Conservation (phyloP, 1,284 basidiomycete genomes). For the Leucocoprinus gongylophorus region DNA sequence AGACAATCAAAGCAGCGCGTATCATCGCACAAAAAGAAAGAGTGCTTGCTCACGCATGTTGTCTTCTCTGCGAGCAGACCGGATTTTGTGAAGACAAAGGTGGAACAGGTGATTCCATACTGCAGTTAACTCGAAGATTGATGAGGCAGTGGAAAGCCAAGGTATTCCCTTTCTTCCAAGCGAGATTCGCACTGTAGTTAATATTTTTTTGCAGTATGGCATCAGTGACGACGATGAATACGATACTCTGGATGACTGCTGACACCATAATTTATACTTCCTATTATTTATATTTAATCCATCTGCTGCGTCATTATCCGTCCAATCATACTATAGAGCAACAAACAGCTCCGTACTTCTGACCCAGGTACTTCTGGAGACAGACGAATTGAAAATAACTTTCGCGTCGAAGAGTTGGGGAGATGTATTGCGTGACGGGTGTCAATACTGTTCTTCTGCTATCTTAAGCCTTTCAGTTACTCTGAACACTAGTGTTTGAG, state of each 20-base stretch:
- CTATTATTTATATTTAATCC: background rate
- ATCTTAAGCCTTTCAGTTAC: too few relatives aligned
- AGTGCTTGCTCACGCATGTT: slow-evolving; percentile 32
- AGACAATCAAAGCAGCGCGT: slow-evolving; percentile 24
- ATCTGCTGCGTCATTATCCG: background rate
- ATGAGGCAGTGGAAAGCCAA: slow-evolving; percentile 35
- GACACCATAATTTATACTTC: slow-evolving; percentile 1
- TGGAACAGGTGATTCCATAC: slow-evolving; percentile 31
- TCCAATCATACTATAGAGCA: slow-evolving; percentile 2
- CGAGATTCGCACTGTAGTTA: background rate
- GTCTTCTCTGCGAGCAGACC: slow-evolving; percentile 38
- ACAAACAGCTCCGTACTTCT: background rate
- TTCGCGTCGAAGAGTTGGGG: too few relatives aligned
- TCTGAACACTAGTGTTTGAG: too few relatives aligned
- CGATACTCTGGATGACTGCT: slow-evolving; percentile 10
- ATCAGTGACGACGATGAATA: slow-evolving; percentile 11
- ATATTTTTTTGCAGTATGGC: slow-evolving; percentile 3
- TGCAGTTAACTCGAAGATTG: slow-evolving; percentile 28
- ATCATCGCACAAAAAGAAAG: slow-evolving; percentile 31
- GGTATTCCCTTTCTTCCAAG: slow-evolving; percentile 16
- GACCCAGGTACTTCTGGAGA: background rate
- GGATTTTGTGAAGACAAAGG: slow-evolving; percentile 33
- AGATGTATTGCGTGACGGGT: too few relatives aligned
- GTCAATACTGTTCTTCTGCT: too few relatives aligned
- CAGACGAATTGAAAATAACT: too few relatives aligned